Evolutionary conservation across 2,329 filamentous ascomycete species (phyloP).

Genomic region (Claviceps capensis): DNA sequence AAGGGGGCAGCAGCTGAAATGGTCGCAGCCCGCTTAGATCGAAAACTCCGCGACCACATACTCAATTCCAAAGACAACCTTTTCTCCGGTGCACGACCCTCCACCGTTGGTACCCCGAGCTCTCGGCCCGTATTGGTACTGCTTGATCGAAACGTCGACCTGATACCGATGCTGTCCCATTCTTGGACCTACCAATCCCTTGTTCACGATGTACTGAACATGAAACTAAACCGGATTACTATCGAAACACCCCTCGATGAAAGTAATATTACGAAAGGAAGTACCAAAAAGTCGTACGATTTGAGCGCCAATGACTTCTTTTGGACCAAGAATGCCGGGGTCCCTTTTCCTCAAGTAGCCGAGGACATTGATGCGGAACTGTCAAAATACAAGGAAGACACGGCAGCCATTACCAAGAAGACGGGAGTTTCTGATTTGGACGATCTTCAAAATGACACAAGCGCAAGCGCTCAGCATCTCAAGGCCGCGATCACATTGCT

Average conservation of each 20-base stretch:
- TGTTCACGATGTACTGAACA: conserved; percentile 49
- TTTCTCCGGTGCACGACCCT: conserved; percentile 58
- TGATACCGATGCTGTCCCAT: conserved; percentile 97
- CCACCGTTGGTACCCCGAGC: conserved; percentile 46
- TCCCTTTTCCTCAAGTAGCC: conserved; percentile 89
- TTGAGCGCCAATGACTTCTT: conserved; percentile 87
- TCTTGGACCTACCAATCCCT: conserved; percentile 73
- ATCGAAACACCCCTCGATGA: conserved; percentile 77
- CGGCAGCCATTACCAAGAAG: conserved; percentile 85
- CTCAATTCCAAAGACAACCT: conserved; percentile 97
- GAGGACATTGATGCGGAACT: conserved; percentile 92
- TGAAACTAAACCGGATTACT: conserved; percentile 77
- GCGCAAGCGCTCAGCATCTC: conserved; percentile 80
- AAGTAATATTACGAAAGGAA: conserved; percentile 56
- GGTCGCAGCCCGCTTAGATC: conserved; percentile 85
- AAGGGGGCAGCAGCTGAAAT: conserved; percentile 88
- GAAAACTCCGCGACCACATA: conserved; percentile 90
- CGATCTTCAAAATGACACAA: conserved; percentile 79
- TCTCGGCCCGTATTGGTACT: conserved; percentile 84
- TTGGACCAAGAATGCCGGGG: conserved; percentile 82
- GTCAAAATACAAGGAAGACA: conserved; percentile 90
- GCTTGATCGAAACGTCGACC: conserved; percentile 86
- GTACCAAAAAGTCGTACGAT: conserved; percentile 82
- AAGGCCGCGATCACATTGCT: conserved; percentile 91
- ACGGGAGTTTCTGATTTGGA: conserved; percentile 87